Evolutionary conservation across 2,329 filamentous ascomycete genomes (phyloP).

Genomic region (Hymenoscyphus fructigenus): DNA sequence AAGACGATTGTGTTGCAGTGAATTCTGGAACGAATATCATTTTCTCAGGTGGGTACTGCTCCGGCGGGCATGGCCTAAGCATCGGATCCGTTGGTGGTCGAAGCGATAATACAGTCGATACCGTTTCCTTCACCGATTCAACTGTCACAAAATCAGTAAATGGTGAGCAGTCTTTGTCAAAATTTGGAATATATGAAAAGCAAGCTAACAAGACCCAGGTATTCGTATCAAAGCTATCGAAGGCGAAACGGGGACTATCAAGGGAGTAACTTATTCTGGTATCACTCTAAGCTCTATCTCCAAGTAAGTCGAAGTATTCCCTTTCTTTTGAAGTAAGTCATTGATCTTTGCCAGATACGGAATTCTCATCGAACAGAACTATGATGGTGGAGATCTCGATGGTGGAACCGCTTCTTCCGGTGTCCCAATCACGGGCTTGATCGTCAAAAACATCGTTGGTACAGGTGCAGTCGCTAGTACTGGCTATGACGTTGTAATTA

Average conservation of each 20-base stretch:
- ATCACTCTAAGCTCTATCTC: conserved; percentile 43
- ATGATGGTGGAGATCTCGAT: conserved; percentile 39
- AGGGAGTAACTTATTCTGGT: conserved; percentile 50
- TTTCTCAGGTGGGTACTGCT: conserved; percentile 28
- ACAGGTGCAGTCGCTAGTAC: conserved; percentile 39
- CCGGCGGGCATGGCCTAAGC: conserved; percentile 46
- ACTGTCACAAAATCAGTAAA: conserved; percentile 51
- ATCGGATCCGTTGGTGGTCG: conserved; percentile 60
- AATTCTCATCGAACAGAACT: conserved; percentile 56
- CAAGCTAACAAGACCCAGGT: background rate
- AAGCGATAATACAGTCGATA: conserved; percentile 51
- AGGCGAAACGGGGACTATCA: conserved; percentile 51
- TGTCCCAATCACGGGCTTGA: conserved; percentile 50
- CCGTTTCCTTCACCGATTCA: conserved; percentile 49
- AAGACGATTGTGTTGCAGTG: conserved; percentile 52
- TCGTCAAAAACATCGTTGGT: conserved; percentile 44
- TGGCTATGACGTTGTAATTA: conserved; percentile 43
- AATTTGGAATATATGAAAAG: background rate
- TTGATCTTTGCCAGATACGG: conserved; percentile 50
- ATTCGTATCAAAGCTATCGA: conserved; percentile 57
- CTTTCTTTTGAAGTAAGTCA: background rate
- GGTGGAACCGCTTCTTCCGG: conserved; percentile 44
- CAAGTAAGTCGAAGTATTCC: background rate
- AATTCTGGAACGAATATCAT: conserved; percentile 48
- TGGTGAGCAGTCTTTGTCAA: conserved; percentile 34